A percentile compares a stretch with the other conserved stretches of the same genome.
Conservation (phyloP, 2,329 filamentous ascomycete genomes). For the Diaporthe sp. region DNA sequence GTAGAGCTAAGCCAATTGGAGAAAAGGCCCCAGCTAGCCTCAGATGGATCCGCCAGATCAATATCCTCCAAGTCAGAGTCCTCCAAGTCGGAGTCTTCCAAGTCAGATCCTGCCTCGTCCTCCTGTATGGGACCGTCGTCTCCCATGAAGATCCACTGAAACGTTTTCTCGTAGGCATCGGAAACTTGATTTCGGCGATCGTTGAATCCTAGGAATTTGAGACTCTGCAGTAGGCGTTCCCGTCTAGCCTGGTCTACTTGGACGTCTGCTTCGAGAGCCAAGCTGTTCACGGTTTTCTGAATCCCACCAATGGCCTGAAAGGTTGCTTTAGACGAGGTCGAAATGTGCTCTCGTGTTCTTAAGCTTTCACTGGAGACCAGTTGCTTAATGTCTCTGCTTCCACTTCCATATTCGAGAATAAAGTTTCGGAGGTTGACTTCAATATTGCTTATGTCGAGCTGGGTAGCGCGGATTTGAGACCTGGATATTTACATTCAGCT, state of each 20-base stretch:
- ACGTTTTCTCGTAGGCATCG: neutral
- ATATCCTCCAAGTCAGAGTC: neutral
- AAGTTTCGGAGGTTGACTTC: slow-evolving; percentile 1
- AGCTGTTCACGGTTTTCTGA: neutral
- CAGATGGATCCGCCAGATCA: neutral
- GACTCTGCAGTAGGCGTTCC: slow-evolving; percentile 9
- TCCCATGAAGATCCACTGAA: slow-evolving; percentile 3
- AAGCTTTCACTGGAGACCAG: neutral
- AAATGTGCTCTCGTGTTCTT: neutral
- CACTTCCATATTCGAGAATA: neutral
- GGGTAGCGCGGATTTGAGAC: slow-evolving; percentile 1
- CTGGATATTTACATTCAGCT: neutral
- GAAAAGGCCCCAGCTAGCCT: slow-evolving; percentile 13
- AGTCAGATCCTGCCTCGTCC: neutral
- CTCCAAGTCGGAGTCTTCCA: neutral
- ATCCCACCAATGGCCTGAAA: neutral
- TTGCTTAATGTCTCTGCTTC: neutral
- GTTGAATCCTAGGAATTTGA: slow-evolving; percentile 22
- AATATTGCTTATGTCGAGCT: neutral
- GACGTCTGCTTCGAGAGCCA: neutral
- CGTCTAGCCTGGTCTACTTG: neutral
- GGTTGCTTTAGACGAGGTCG: neutral
- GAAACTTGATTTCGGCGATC: slow-evolving; percentile 4
- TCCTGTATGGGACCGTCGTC: neutral
- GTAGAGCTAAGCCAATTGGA: slow-evolving; percentile 34